Base-by-base conservation (phyloP, 2,329 filamentous ascomycete species). In the Cytospora mali region DNA sequence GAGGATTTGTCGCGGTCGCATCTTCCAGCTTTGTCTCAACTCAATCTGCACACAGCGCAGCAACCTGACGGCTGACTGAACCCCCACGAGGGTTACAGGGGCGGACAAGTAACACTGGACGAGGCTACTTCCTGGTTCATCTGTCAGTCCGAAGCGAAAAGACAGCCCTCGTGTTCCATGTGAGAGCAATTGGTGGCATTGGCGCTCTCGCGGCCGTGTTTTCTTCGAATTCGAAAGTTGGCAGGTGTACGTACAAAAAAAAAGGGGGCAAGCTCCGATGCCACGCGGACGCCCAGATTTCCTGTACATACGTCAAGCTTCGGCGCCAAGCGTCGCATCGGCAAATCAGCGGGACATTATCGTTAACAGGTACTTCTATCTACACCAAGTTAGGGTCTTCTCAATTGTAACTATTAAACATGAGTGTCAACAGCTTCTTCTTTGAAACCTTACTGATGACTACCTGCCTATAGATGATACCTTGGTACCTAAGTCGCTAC, bases 1-100 rank as follows among this genome's bases (percentile, higher is more conserved):
- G 52, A 69, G 64, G 18, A 68, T 62, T 63, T 75, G 73, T 52
- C 74, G 70, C 35, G 69, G 67, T 58, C 73, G 71, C 73, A 75
- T 75, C 53, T 50, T 71, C 61, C 61, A 58, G 54, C 35, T 49
- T n/a, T 42, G 52, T 46, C 46, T 50, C 46, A 33, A 39, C 57
- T 55, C 55, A 65, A 46, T 53, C 42, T 57, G 55, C 53, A 56
- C 28, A 28, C 35, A 39, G 52, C 60, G 33, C 56, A 55, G 33
- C 46, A 46, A 35, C 35, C 55, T 55, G 62, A 29, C 48, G n/a
- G n/a, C 31, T 42, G 35, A 4, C 39, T 42, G 39, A 9, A 6
- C 39, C 39, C 39, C 18, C 33, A 18, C 35, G 35, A 39, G 35
- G 35, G 35, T 39, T 39, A 39, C 35, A 39, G 33, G 39, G 18